Evolutionary conservation across 805 yeast species (phyloP).

Genomic region (Schizosaccharomyces cryophilus): DNA sequence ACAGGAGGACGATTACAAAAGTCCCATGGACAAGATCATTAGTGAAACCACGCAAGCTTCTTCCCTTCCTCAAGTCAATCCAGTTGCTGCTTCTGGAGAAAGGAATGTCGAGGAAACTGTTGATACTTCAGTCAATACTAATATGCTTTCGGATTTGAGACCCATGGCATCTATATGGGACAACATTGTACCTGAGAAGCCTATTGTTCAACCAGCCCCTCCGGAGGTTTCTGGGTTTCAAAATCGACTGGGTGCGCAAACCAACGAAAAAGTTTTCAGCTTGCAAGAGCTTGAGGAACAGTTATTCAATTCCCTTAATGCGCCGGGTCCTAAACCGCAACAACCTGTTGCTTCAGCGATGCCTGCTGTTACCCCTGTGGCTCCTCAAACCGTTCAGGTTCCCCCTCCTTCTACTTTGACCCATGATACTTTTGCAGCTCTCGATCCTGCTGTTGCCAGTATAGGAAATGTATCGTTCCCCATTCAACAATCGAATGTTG

Average conservation of each 20-base stretch:
- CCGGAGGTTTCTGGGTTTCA: constrained; percentile 5
- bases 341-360: not conserved
- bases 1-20: constrained; percentile 1
- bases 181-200: constrained; percentile 13
- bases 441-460: not conserved
- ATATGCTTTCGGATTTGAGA: constrained; percentile 18
- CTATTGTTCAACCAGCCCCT: constrained; percentile 3
- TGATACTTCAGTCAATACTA: not conserved
- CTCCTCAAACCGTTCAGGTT: not conserved
- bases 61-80: not conserved
- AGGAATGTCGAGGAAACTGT: constrained; percentile 16
- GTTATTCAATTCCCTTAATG: constrained; percentile 19
- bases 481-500: not conserved
- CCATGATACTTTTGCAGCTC: not conserved
- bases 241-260: not conserved
- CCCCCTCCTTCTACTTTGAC: not conserved
- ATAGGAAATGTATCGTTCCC: not conserved
- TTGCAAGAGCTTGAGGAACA: constrained; percentile 72
- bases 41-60: not conserved
- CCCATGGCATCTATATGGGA: constrained; percentile 59
- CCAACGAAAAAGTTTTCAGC: constrained; percentile 26
- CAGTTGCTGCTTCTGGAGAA: not conserved
- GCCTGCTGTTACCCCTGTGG: not conserved
- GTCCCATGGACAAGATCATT: too few relatives aligned
- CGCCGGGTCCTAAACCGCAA: not conserved